Base-by-base conservation (phyloP, 2,329 filamentous ascomycete species). In the Rutstroemia sp. region DNA sequence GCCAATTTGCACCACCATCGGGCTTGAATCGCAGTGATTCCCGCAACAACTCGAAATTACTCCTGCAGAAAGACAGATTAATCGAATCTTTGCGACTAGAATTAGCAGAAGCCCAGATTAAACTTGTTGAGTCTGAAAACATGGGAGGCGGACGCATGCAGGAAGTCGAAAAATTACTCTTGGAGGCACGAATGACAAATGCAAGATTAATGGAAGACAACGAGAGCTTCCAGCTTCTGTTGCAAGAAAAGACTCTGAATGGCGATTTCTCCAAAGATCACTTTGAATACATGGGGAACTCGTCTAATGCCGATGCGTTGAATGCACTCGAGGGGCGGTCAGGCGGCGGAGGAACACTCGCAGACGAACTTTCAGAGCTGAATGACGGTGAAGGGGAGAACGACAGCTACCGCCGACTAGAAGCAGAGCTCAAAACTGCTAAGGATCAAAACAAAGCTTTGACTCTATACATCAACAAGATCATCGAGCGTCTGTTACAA, bases 401-500 rank as follows among this genome's bases (percentile, higher is more conserved):
- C 61, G 81, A 84, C 55, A 74, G 73, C 48, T 78, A 82, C 62
- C 86, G 86, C 65, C 83, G 83, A 52, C 77, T 94, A 12, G 92
- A 96, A 69, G 73, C 78, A 10, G 92, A 97, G 66, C 73, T 94
- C 63, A 90, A 88, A 72, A 79, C 82, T 8, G 76, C 89, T 65
- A 92, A 89, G 74, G 92, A 96, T 70, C 87, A 96, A 76, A 97
- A 99, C 78, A 97, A 97, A 76, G 94, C 94, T 30, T 78, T 99
- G 65, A 95, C 91, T 23, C 78, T 97, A 62, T 99, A 99, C 76
- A 96, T 99, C 77, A 96, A 97, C 81, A 95, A 94, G 75, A 97
- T 99, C 71, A 96, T 99, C 70, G 94, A 94, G 71, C 88, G 94
- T 56, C 82, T 99, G 46, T 80, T 99, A 60, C 88, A 95, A 69